phyloP scores from a whole-genome alignment of 1,284 basidiomycete genomes.

The Tremellales sp. region DNA sequence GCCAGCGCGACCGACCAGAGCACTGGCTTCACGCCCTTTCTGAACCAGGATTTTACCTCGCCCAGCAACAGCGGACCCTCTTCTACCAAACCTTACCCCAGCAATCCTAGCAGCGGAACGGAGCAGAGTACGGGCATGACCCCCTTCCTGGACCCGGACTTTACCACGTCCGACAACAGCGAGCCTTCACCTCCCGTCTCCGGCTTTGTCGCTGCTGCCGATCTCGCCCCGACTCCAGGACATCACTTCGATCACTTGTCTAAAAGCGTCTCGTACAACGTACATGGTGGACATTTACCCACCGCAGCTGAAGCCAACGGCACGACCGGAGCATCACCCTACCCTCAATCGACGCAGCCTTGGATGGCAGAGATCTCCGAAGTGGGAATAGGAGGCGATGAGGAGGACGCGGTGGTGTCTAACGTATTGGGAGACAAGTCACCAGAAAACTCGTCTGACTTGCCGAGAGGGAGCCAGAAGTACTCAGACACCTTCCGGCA shows the following conservation, averaged over 20 bases:
- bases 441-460: neutral
- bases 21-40: neutral
- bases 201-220: too few relatives aligned
- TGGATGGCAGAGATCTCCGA: too few relatives aligned
- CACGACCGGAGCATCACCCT: neutral
- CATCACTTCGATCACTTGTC: neutral
- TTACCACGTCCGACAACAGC: too few relatives aligned
- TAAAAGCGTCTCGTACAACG: neutral
- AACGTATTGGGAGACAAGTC: neutral
- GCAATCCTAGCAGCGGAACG: neutral
- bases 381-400: neutral
- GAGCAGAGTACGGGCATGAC: neutral
- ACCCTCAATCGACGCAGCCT: neutral
- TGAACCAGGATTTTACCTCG: neutral
- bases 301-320: too few relatives aligned
- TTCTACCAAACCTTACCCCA: too few relatives aligned
- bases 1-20: neutral
- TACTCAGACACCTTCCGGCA: neutral
- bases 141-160: neutral
- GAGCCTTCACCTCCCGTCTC: too few relatives aligned
- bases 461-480: neutral
- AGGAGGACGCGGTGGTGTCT: neutral
- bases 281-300: neutral
- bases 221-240: neutral
- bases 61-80: too few relatives aligned